Conservation (phyloP, 257 asterid genomes). For the Jacaranda mimosifolia region DNA sequence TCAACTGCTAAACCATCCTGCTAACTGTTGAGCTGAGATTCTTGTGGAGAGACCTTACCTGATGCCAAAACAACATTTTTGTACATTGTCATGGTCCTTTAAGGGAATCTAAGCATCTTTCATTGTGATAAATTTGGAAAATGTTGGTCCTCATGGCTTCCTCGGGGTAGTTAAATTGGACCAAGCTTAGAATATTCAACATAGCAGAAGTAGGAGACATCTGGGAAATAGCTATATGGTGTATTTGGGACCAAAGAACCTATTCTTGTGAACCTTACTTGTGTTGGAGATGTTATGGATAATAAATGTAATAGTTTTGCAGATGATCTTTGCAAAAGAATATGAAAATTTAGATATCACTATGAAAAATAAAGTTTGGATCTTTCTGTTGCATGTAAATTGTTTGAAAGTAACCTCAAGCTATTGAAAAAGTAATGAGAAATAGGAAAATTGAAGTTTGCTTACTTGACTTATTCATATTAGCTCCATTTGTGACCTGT, state of each 20-base stretch:
- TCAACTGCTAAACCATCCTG: constrained; percentile 13
- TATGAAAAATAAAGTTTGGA: not conserved
- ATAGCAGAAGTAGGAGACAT: not conserved
- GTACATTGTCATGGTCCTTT: not conserved
- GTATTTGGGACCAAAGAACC: constrained; percentile 14
- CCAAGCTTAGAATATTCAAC: constrained; percentile 17
- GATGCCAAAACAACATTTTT: not conserved
- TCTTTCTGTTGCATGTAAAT: constrained; percentile 26
- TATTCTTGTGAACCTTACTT: constrained; percentile 15
- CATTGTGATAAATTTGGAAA: constrained; percentile 30
- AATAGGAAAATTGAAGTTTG: constrained; percentile 7
- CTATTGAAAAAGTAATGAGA: constrained; percentile 24
- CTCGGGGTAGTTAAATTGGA: constrained; percentile 22
- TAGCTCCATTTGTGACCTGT: not conserved
- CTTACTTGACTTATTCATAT: constrained; percentile 25
- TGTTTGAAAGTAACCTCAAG: constrained; percentile 1
- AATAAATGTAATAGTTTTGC: constrained; percentile 6
- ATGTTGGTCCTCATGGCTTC: constrained; percentile 14
- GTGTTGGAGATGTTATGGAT: constrained; percentile 1
- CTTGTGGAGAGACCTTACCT: not conserved
- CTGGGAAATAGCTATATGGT: not conserved
- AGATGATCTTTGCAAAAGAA: constrained; percentile 1
- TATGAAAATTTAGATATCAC: not conserved
- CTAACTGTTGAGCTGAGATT: not conserved
- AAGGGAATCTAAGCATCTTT: constrained; percentile 19